Evolutionary conservation across 805 yeast genomes (phyloP), one percentile per base, ranked within the genome.

Genomic region (Saccharomycopsis microspora): DNA sequence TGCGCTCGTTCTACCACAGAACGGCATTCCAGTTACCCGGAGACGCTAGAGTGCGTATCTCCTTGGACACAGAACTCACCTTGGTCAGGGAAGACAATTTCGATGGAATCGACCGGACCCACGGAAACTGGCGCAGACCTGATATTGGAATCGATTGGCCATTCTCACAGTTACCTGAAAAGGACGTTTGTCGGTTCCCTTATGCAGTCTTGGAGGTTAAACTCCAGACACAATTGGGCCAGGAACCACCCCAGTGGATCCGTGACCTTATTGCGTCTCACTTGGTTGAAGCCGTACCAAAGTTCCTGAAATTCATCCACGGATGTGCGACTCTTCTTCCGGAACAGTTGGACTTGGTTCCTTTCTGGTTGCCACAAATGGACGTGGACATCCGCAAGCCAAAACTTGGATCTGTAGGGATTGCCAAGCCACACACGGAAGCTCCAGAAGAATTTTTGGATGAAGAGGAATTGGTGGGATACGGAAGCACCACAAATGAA

Each of bases 11-110:
- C 64, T 93, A 93, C 68, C 88, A 89, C 67, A 84, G 99, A 72
- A 93, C 98, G 36, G 98, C 98, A 2, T 93, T 93, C 76, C 98
- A 93, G 70, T 76, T 93, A 49, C 98, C 99, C 4, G 99, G 99
- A 50, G 99, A 93, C 66, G 98, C 99, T 5, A 79, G 98, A 60
- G 99, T 93, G 39, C 88, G 99, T 72, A 93, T 94, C 55, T 93
- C 98, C 41, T 78, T 93, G 54, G 99, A 93, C 63, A 90, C 98
- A 0, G 97, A 93, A 67, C 75, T 93, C 56, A 72, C 95, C n/a
- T 86, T 93, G 96, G 88, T 90, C 39, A 81, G 98, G 64, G 99
- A 93, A 65, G 99, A 93, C 64, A 81, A 90, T 63, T 93, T 93
- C 60, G 98, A 93, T 65, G 96, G 96, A 29, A 64, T 71, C 50